Base-by-base conservation (phyloP, 1,139 yeast species). In the Suhomyces atakaporum region DNA sequence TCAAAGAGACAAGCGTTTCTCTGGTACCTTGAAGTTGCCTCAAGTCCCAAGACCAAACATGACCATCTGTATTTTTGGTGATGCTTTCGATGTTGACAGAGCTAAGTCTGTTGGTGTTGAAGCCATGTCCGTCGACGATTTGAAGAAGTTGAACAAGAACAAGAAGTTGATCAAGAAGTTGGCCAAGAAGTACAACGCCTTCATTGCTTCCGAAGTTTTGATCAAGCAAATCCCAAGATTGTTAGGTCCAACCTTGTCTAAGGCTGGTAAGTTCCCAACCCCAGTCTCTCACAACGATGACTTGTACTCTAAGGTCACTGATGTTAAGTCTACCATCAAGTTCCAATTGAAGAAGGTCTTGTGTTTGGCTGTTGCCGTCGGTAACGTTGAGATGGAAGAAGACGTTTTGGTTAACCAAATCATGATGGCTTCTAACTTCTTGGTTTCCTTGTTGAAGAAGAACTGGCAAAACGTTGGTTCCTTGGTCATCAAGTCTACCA, bases 231-330 rank as follows among this genome's bases (percentile, higher is more conserved):
- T 94, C 71, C 99, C 99, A 77, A 94, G 99, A 84, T 84, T 94
- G 70, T 84, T 94, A 71, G 99, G 99, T 79, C 99, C 99, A 73
- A 97, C 94, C 76, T 90, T 94, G 72, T 94, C 98, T 61, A 94
- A 94, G 88, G 98, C 97, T 71, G 98, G 98, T 86, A 94, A 94
- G 90, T 94, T 94, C 96, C 99, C 99, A 75, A 90, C 98, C 73
- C 98, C 99, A 76, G 97, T 94, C 63, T 92, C 98, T 53, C 98
- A 92, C 86, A 81, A 87, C 74, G 99, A 94, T 72, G 98, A 94
- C 75, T 84, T 94, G 70, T 86, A 87, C 84, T 69, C 81, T 58
- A 92, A 92, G 88, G 94, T 94, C 64, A 83, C 79, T 62, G 99
- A 94, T 69, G 98, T 92, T 64, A 90, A 86, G 81, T 89, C 98